Percentiles rank a stretch among this genome's conserved stretches.
phyloP scores from a whole-genome alignment of 768 basidiomycete genomes.

The Cystobasidium ongulense region DNA sequence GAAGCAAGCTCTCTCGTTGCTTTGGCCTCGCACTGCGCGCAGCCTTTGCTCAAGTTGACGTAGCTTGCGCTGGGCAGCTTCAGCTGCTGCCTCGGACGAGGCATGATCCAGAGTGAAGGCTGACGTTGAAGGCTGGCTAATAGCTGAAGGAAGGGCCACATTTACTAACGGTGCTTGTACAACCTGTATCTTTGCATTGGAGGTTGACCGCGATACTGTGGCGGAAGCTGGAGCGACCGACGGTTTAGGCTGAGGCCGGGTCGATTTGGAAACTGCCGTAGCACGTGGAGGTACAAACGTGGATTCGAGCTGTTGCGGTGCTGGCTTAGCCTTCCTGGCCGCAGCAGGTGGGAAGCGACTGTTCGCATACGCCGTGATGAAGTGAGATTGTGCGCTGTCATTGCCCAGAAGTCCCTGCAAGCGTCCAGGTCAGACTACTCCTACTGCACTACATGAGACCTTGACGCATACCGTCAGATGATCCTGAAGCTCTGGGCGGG shows the following conservation, averaged over 20 bases:
- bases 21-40: not conserved
- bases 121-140: not conserved
- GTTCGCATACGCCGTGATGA: slow-evolving; percentile 18
- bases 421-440: not conserved
- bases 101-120: not conserved
- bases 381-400: slow-evolving; percentile 10
- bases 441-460: too few relatives aligned
- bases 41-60: slow-evolving; percentile 2
- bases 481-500: slow-evolving; percentile 19
- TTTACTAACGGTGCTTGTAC: not conserved
- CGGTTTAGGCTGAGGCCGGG: not conserved
- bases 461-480: slow-evolving; percentile 2
- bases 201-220: not conserved
- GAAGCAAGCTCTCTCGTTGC: slow-evolving; percentile 21
- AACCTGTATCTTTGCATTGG: not conserved
- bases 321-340: not conserved
- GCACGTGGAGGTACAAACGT: not conserved
- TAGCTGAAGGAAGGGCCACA: not conserved
- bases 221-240: not conserved
- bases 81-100: not conserved
- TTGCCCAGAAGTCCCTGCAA: slow-evolving; percentile 17
- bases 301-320: not conserved
- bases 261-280: not conserved
- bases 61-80: slow-evolving; percentile 9
- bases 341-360: slow-evolving; percentile 7